Base-by-base conservation (phyloP, 2,329 filamentous ascomycete genomes). In the Cladophialophora bantiana region DNA sequence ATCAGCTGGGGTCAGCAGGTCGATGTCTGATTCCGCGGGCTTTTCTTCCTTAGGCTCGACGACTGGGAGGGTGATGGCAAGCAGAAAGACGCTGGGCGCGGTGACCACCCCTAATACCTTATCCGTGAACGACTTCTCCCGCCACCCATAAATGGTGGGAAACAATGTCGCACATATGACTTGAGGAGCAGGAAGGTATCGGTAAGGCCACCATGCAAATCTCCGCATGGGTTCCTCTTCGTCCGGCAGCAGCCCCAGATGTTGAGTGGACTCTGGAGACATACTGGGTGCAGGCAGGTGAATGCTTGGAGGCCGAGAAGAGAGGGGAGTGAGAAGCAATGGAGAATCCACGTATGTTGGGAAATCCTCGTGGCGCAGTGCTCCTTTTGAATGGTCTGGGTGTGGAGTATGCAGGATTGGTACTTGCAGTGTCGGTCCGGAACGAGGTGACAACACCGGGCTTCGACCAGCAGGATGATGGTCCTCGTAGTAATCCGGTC, bases 31-130 rank as follows among this genome's bases (percentile, higher is more conserved):
- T 4, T 84, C 82, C 4, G 78, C 79, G 2, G 82, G 79, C 12
- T 88, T 85, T 7, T 85, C 76, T 40, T 79, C 83, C 20, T 86
- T 84, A 0, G 86, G 86, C 73, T 98, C 94, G 5, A 97, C 92
- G 0, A 99, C 93, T 0, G 96, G 95, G 4, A 99, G 79, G 0
- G 95, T 99, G 55, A 95, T 88, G 0, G 94, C 94, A 3, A 99
- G 83, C 1, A 98, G 80, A 69, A 99, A 92, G 42, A 99, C 93
- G 73, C 91, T 96, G 0, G 94, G 92, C n/a, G 93, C 89, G 7
- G 94, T 94, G 42, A 96, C 84, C 10, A 95, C 74, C 50, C 93
- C 94, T 56, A 97, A 81, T 53, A 93, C 80, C 74, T 91, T 93
- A 73, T 94, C 94, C 88, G 89, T 93, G n/a, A 90, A 78, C n/a